Evolutionary conservation across 73 alveolate genomes (phyloP).

Genomic region (Paramecium caudatum): DNA sequence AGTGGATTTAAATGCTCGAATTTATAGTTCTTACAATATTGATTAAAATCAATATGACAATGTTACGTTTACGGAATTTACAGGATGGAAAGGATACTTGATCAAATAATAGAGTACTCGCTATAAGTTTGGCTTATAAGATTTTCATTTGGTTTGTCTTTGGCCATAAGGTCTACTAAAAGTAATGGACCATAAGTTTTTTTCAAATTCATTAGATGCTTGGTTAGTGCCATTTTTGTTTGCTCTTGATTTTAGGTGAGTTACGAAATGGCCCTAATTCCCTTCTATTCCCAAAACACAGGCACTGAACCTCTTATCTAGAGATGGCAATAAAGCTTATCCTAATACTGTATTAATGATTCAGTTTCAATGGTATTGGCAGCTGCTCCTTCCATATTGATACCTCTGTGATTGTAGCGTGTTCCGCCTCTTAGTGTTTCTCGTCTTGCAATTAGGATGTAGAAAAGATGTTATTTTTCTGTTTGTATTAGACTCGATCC

Average conservation of each 20-base stretch:
- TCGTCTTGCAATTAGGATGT: conserved; percentile 87
- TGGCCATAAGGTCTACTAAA: conserved; percentile 65
- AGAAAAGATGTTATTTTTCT: conserved; percentile 61
- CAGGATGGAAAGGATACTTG: background rate
- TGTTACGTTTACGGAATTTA: background rate
- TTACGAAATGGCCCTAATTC: conserved; percentile 78
- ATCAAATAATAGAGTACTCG: background rate
- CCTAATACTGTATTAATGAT: conserved; percentile 82
- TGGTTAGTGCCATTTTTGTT: background rate
- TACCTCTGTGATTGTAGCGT: conserved; percentile 97
- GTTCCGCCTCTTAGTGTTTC: conserved; percentile 96
- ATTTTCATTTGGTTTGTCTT: conserved; percentile 66
- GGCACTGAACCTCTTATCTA: conserved; percentile 95
- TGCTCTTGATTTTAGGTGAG: background rate
- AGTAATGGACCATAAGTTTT: conserved; percentile 41
- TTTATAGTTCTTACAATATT: conserved; percentile 68
- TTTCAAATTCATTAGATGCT: conserved; percentile 67
- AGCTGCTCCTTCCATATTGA: conserved; percentile 96
- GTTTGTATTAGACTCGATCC: background rate
- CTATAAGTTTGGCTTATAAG: conserved; percentile 62
- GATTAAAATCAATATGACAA: conserved; percentile 63
- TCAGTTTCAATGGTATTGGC: conserved; percentile 98
- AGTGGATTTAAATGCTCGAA: conserved; percentile 69
- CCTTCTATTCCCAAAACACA: conserved; percentile 88
- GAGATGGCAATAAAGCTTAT: conserved; percentile 73